phyloP scores from a whole-genome alignment of 1,139 yeast species.

The Pichia norvegensis region DNA sequence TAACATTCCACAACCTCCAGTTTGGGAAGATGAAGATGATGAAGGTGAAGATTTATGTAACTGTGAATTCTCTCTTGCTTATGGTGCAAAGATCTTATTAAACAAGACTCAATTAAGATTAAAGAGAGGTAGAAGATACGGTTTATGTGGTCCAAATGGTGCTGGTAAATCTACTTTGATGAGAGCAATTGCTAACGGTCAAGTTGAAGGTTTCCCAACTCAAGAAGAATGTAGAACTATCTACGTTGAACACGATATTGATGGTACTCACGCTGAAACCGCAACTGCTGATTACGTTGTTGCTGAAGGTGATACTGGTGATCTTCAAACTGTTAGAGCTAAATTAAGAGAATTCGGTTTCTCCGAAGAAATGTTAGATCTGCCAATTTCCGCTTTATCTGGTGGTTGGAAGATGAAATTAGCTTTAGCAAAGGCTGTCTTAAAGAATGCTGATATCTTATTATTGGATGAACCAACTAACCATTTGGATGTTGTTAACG shows the following conservation, averaged over 20 bases:
- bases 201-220: constrained; percentile 99
- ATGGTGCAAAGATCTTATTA: constrained; percentile 99
- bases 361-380: constrained; percentile 81
- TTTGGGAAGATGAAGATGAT: constrained; percentile 97
- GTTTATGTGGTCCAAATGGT: constrained; percentile 99
- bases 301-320: constrained; percentile 46
- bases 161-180: constrained; percentile 99
- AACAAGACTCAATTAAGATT: constrained; percentile 98
- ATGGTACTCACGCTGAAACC: constrained; percentile 95
- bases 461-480: constrained; percentile 99
- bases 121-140: constrained; percentile 99
- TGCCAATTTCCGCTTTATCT: constrained; percentile 93
- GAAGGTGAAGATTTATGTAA: constrained; percentile 99
- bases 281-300: constrained; percentile 85
- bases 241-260: constrained; percentile 98
- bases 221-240: constrained; percentile 98
- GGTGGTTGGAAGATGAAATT: constrained; percentile 99
- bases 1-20: constrained; percentile 94
- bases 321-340: constrained; percentile 58
- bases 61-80: constrained; percentile 99
- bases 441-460: constrained; percentile 96
- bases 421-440: constrained; percentile 98
- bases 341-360: constrained; percentile 85
- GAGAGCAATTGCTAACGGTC: constrained; percentile 99
- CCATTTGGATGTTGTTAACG: constrained; percentile 99